Evolutionary conservation across 345 rosid genomes (phyloP).

Genomic region (Melaleuca quinquenervia): DNA sequence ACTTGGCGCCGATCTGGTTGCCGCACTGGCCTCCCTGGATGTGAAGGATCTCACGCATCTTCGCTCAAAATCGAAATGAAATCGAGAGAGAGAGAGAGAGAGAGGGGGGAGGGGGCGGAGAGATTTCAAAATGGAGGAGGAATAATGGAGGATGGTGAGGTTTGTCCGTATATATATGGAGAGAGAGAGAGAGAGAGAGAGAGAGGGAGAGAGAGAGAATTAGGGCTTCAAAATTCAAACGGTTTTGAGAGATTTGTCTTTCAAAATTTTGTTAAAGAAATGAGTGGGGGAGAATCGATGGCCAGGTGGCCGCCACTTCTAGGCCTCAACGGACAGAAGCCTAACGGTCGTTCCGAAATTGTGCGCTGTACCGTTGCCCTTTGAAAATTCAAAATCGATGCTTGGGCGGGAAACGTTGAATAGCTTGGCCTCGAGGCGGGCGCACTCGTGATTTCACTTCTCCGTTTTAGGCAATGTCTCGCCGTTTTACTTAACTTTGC

Average conservation of each 20-base stretch:
- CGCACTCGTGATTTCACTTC: neutral
- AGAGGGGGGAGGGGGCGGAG: neutral
- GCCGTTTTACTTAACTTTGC: neutral
- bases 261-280: neutral
- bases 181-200: neutral
- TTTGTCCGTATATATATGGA: neutral
- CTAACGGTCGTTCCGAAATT: neutral
- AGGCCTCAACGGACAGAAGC: conserved; percentile 2
- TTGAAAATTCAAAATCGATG: neutral
- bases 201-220: neutral
- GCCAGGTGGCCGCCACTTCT: conserved; percentile 3
- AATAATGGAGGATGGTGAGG: neutral
- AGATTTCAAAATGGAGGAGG: neutral
- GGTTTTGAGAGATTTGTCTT: neutral
- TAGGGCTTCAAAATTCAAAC: neutral
- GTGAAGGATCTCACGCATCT: conserved; percentile 63
- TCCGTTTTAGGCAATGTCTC: neutral
- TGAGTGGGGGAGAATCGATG: neutral
- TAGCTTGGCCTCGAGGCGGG: neutral
- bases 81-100: neutral
- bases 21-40: conserved; percentile 63
- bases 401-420: neutral
- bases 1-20: conserved; percentile 65
- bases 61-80: neutral
- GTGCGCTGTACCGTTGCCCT: neutral